Conservation (phyloP, 345 rosid species). For the Gossypium rotundifolium region DNA sequence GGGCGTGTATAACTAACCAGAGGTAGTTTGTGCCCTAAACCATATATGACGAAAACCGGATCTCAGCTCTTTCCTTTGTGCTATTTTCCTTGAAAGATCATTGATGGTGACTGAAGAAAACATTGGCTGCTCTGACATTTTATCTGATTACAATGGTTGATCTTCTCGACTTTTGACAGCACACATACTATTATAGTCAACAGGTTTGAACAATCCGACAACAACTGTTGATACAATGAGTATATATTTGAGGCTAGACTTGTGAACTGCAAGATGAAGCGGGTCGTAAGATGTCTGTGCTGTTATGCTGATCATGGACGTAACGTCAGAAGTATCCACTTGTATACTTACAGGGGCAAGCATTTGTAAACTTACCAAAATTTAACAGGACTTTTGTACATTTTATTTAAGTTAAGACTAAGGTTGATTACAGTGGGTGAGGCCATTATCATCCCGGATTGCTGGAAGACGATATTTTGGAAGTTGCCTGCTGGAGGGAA, state of each 20-base stretch:
- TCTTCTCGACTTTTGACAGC: background rate
- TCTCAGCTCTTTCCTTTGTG: background rate
- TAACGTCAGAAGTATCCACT: background rate
- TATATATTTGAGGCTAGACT: background rate
- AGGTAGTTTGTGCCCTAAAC: constrained; percentile 10
- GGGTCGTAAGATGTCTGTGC: background rate
- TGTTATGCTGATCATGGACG: background rate
- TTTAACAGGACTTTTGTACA: background rate
- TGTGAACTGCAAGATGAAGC: background rate
- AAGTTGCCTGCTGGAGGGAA: background rate
- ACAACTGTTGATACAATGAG: constrained; percentile 24
- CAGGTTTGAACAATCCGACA: background rate
- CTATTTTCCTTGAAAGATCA: background rate
- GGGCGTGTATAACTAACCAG: background rate
- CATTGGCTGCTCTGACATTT: background rate
- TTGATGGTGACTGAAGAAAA: background rate
- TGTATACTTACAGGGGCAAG: background rate
- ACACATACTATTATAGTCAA: background rate
- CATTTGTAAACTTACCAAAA: background rate
- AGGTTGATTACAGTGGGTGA: background rate
- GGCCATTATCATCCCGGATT: background rate
- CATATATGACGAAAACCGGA: background rate
- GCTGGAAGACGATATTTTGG: background rate
- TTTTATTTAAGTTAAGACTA: background rate
- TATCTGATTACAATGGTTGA: background rate